These are phyloP conservation scores for Alnus rubra DNA, from an alignment of 306 rosid genomes.

Conservation along the genomic window DNA sequence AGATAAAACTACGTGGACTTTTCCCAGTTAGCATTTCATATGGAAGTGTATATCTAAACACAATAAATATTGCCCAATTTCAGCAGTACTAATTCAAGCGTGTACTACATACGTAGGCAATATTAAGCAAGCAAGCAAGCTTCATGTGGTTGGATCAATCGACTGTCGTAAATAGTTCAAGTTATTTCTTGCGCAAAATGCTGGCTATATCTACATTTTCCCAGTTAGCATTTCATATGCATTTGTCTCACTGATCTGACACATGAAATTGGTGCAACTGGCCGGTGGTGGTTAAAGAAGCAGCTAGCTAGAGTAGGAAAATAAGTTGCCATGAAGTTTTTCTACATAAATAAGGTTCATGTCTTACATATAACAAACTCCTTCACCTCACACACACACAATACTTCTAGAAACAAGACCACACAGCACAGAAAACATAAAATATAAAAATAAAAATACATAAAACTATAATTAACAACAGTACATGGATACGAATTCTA, in stretches of 20 bases:
- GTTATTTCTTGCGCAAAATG: background rate
- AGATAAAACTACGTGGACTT: background rate
- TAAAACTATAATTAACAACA: constrained; percentile 19
- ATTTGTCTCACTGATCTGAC: background rate
- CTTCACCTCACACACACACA: constrained; percentile 41
- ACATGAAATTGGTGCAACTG: background rate
- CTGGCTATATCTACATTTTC: background rate
- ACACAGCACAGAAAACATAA: constrained; percentile 34
- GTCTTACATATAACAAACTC: constrained; percentile 28
- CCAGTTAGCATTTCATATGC: background rate
- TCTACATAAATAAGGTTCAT: constrained; percentile 22
- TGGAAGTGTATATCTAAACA: no score
- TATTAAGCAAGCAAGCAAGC: background rate
- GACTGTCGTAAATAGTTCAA: no score
- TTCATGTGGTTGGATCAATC: background rate
- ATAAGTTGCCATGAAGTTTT: constrained; percentile 6
- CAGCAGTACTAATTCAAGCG: background rate
- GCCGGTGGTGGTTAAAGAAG: background rate
- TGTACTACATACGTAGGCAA: background rate
- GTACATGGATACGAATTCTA: constrained; percentile 34
- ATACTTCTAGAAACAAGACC: constrained; percentile 41
- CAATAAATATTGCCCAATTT: background rate
- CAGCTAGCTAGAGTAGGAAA: background rate
- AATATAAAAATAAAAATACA: constrained; percentile 17
- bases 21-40: background rate